These are phyloP conservation scores for Fusarium incarnatum DNA, from an alignment of 2,329 filamentous ascomycete genomes.

Conservation along the genomic window DNA sequence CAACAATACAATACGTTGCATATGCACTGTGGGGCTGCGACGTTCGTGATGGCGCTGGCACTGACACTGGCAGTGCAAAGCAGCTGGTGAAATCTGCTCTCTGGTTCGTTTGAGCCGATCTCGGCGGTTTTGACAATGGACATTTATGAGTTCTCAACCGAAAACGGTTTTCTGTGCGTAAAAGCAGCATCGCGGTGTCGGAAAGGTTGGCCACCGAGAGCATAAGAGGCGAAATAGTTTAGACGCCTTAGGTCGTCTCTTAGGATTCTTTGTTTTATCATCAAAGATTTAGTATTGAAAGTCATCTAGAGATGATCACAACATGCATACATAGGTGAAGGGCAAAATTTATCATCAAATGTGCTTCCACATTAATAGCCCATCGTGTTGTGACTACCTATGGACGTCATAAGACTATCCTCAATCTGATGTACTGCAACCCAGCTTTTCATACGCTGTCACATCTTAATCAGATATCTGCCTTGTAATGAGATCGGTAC, in stretches of 20 bases:
- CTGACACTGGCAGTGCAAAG: neutral
- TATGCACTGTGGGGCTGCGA: conserved; percentile 2
- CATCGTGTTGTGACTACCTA: neutral
- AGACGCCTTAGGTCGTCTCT: neutral
- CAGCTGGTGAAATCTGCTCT: neutral
- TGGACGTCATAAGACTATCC: conserved; percentile 8
- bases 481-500: conserved; percentile 18
- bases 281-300: neutral
- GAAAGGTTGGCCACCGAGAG: neutral
- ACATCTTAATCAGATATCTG: conserved; percentile 37
- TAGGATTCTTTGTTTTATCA: neutral
- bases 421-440: conserved; percentile 21
- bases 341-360: neutral
- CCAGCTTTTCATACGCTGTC: conserved; percentile 15
- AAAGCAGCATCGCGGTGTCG: neutral
- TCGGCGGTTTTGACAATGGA: too few relatives aligned
- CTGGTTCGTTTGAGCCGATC: neutral
- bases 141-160: too few relatives aligned
- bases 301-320: neutral
- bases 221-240: neutral
- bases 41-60: neutral
- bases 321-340: too few relatives aligned
- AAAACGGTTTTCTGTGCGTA: neutral
- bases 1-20: conserved; percentile 15
- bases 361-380: neutral